Base-by-base conservation (phyloP, 2,329 filamentous ascomycete species). In the Didymella arachidicola region DNA sequence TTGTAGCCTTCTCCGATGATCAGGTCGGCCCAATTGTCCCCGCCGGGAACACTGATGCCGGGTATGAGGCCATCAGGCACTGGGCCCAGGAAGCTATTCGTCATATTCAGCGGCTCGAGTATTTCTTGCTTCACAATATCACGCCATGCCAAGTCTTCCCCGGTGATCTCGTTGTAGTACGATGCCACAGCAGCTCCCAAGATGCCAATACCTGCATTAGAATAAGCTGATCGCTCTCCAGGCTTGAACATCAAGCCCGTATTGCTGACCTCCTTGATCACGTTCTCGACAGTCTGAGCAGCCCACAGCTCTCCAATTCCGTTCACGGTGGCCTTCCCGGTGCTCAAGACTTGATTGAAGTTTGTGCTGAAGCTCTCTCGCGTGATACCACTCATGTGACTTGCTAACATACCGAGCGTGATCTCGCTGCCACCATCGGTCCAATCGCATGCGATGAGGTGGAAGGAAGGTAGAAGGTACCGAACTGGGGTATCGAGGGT, bases 371-470 rank as follows among this genome's bases (percentile, higher is more conserved):
- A 75, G n/a, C 69, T 69, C 29, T 75, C 72, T 12, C 72, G 42
- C 8, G 71, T 60, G 8, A 74, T 45, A 1, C 72, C 72, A 5
- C 68, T 66, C 8, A 59, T 75, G 18, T 75, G 71, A n/a, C 66
- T 72, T 4, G 70, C 71, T n/a, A 74, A 60, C 71, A 75, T 73
- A 3, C 63, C 56, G 27, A 75, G 43, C 0, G 71, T 73, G 29
- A 75, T 74, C 10, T 73, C 71, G 26, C 67, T 71, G 7, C 72
- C 72, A 2, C 72, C 72, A 53, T 71, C 63, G 18, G 63, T 43
- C 72, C 72, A 75, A 54, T 75, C 72, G 25, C 41, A 49, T 12
- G 65, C 36, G 3, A 61, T 64, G 0, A 75, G 58, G 4, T 59
- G 46, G 18, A 75, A 74, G 2, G 62, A 47, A 0, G 72, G 70